Conservation (phyloP, 495 filamentous ascomycete genomes). For the Xylaria scruposa region DNA sequence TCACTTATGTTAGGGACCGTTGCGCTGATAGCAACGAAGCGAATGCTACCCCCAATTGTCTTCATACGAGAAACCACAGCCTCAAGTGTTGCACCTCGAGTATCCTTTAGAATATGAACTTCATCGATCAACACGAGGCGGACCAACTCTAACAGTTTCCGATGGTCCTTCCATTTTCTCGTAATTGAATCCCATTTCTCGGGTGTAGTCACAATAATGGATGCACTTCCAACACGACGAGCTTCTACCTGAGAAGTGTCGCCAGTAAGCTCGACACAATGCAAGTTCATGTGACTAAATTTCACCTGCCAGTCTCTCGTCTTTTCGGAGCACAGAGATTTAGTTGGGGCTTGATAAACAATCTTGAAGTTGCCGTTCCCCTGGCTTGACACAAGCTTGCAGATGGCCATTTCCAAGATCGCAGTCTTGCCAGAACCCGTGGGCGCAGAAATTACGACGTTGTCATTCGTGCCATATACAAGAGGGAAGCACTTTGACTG, state of each 20-base stretch:
- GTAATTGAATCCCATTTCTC: conserved; percentile 99
- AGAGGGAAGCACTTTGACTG: conserved; percentile 86
- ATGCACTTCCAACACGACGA: conserved; percentile 75
- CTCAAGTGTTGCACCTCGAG: conserved; percentile 87
- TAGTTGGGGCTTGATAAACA: conserved; percentile 94
- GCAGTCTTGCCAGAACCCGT: conserved; percentile 96
- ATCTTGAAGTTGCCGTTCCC: conserved; percentile 82
- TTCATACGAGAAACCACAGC: conserved; percentile 99
- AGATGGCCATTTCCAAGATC: conserved; percentile 91
- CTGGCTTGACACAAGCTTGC: conserved; percentile 69
- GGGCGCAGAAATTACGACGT: conserved; percentile 86
- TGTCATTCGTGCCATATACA: conserved; percentile 77
- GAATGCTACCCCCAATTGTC: conserved; percentile 81
- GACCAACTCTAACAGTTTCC: conserved; percentile 80
- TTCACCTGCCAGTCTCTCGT: conserved; percentile 84
- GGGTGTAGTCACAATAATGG: conserved; percentile 94
- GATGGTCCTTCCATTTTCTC: conserved; percentile 92
- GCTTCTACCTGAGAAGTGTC: conserved; percentile 83
- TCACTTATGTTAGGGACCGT: conserved; percentile 93
- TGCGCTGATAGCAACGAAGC: conserved; percentile 91
- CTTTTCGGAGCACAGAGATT: conserved; percentile 87
- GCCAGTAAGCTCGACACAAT: conserved; percentile 88
- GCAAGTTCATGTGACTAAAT: conserved; percentile 75
- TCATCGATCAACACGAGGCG: conserved; percentile 95
- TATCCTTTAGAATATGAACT: conserved; percentile 92